A percentile compares a stretch with the other conserved stretches of the same genome.
phyloP scores from a whole-genome alignment of 176 grass and related monocot species.

The Aegilops longissima region DNA sequence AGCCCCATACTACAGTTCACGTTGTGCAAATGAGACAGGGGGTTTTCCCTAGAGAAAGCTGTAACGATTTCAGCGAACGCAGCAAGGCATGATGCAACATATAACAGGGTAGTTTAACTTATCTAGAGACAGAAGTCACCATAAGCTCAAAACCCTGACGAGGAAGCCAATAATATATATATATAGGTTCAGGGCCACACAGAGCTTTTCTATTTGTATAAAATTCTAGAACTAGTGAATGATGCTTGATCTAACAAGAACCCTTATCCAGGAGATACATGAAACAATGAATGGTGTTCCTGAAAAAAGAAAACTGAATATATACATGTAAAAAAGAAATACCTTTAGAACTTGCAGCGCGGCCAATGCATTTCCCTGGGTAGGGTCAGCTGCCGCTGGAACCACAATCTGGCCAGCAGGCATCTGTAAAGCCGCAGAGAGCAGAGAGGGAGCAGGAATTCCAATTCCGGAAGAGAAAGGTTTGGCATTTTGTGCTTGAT shows the following conservation, averaged over 20 bases:
- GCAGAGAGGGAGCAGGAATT: constrained; percentile 70
- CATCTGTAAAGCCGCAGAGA: constrained; percentile 56
- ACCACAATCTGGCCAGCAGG: constrained; percentile 71
- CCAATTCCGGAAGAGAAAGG: constrained; percentile 71
- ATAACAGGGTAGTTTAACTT: background rate
- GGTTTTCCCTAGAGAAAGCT: background rate
- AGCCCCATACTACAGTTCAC: background rate
- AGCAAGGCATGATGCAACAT: background rate
- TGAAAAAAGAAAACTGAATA: background rate
- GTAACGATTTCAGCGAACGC: background rate
- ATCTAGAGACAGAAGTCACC: background rate
- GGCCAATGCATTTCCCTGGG: constrained; percentile 64
- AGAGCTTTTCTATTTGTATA: background rate
- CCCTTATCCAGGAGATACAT: background rate
- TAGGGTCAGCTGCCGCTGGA: constrained; percentile 71
- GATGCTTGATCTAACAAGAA: constrained; percentile 11
- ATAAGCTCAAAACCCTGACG: background rate
- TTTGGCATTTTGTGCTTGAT: constrained; percentile 13
- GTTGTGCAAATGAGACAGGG: constrained; percentile 19
- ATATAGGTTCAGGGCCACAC: background rate
- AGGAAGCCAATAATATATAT: constrained; percentile 14
- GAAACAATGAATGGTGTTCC: background rate
- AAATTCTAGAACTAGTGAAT: background rate
- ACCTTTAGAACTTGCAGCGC: constrained; percentile 90
- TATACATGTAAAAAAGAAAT: background rate